Percentiles rank a stretch among this genome's conserved stretches.
Conservation (phyloP, 345 rosid species). For the Melaleuca quinquenervia region DNA sequence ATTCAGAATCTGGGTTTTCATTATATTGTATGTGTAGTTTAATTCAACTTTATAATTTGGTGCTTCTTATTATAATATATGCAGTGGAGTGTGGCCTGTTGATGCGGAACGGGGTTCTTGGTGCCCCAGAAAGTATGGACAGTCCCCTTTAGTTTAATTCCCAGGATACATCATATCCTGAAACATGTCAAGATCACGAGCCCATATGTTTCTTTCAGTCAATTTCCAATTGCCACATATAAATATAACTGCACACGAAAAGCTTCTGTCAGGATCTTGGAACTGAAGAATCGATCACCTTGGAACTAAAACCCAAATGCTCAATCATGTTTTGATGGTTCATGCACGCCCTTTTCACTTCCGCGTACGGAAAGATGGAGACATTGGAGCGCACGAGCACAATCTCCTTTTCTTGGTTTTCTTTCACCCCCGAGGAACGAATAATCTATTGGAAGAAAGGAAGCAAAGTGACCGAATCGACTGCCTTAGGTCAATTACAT, state of each 20-base stretch:
- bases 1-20: background rate
- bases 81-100: background rate
- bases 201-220: background rate
- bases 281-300: background rate
- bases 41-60: background rate
- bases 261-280: background rate
- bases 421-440: background rate
- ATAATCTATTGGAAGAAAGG: background rate
- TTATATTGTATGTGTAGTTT: background rate
- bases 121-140: slow-evolving; percentile 45
- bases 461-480: background rate
- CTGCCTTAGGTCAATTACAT: background rate
- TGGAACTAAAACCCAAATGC: background rate
- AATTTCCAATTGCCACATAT: background rate
- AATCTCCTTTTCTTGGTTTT: background rate
- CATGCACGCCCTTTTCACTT: background rate
- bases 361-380: background rate
- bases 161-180: background rate
- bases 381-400: background rate
- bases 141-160: slow-evolving; percentile 1
- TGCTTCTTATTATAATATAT: background rate
- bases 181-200: background rate
- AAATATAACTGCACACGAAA: background rate
- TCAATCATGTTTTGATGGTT: background rate
- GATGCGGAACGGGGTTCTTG: slow-evolving; percentile 1